Conservation (phyloP, 2,329 filamentous ascomycete species). For the Colletotrichum sojae region DNA sequence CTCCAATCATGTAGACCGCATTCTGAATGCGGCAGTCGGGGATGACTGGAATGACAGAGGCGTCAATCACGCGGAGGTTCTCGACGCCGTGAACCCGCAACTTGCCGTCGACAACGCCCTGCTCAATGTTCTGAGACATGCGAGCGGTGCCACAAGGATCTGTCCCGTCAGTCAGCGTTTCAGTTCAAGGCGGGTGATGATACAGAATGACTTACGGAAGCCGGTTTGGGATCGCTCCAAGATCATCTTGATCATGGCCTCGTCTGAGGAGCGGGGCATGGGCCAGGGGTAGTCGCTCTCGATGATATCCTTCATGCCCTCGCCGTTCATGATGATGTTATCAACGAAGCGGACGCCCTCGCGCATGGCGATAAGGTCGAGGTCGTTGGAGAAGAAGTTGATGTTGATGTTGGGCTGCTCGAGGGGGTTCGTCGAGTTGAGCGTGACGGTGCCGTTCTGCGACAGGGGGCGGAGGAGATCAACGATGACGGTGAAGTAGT, state of each 20-base stretch:
- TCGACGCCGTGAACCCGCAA: conserved; percentile 68
- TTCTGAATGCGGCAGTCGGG: conserved; percentile 72
- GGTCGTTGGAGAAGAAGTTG: conserved; percentile 70
- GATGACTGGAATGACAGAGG: conserved; percentile 69
- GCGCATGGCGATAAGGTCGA: conserved; percentile 70
- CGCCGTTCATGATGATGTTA: conserved; percentile 70
- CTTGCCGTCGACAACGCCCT: conserved; percentile 66
- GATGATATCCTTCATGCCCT: conserved; percentile 69
- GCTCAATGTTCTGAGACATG: conserved; percentile 63
- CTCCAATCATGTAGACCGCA: conserved; percentile 71
- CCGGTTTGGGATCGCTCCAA: conserved; percentile 72
- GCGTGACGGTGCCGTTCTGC: conserved; percentile 66
- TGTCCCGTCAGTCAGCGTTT: conserved; percentile 35
- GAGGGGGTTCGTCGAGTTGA: conserved; percentile 69
- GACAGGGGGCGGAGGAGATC: conserved; percentile 60
- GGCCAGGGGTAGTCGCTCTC: conserved; percentile 70
- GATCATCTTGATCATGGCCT: conserved; percentile 68
- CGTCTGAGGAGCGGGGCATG: conserved; percentile 69
- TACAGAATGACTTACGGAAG: conserved; percentile 56
- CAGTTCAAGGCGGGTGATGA: not conserved
- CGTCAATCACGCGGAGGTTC: conserved; percentile 68
- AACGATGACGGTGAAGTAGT: conserved; percentile 70
- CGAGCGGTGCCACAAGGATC: conserved; percentile 70
- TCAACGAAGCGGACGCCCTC: conserved; percentile 70
- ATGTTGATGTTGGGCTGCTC: conserved; percentile 72